A percentile compares a stretch with the other conserved stretches of the same genome.
phyloP scores from a whole-genome alignment of 148 eudicot species.

The Cornus kousa region DNA sequence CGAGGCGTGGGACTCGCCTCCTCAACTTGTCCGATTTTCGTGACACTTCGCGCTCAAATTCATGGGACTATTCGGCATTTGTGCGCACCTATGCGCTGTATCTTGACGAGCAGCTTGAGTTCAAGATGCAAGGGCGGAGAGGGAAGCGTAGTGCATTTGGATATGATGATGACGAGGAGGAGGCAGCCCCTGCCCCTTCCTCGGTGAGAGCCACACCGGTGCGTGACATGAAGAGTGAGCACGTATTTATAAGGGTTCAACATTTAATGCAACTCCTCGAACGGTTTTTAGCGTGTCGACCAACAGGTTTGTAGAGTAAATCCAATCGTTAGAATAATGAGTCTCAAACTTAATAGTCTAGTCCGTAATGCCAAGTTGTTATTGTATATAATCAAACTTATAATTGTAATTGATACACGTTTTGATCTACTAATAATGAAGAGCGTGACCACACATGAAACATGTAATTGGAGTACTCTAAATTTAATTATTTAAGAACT shows the following conservation, averaged over 20 bases:
- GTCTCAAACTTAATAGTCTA: too few species aligned
- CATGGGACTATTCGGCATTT: slow-evolving; percentile 85
- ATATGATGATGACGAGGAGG: slow-evolving; percentile 25
- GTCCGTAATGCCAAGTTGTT: too few species aligned
- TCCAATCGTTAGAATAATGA: too few species aligned
- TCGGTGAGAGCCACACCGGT: slow-evolving; percentile 27
- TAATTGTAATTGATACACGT: too few species aligned
- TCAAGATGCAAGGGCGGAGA: slow-evolving; percentile 50
- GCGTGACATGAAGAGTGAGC: slow-evolving; percentile 38
- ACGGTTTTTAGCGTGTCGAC: slow-evolving; percentile 74
- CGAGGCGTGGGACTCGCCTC: slow-evolving; percentile 80
- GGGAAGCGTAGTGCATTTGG: slow-evolving; percentile 22
- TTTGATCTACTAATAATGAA: too few species aligned
- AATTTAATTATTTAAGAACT: too few species aligned
- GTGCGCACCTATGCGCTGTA: slow-evolving; percentile 67
- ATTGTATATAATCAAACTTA: too few species aligned
- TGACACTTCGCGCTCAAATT: slow-evolving; percentile 48
- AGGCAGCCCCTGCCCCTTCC: slow-evolving; percentile 1
- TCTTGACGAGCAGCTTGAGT: slow-evolving; percentile 75
- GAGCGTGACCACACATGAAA: too few species aligned
- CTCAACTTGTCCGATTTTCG: slow-evolving; percentile 79
- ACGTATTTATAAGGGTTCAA: slow-evolving; percentile 44
- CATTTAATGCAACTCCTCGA: slow-evolving; percentile 74
- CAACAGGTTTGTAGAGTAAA: slow-evolving; percentile 50
- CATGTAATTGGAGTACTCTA: too few species aligned